Percentiles rank a stretch among this genome's conserved stretches.
Conservation (phyloP, 1,284 basidiomycete species). For the Cerrena zonata region DNA sequence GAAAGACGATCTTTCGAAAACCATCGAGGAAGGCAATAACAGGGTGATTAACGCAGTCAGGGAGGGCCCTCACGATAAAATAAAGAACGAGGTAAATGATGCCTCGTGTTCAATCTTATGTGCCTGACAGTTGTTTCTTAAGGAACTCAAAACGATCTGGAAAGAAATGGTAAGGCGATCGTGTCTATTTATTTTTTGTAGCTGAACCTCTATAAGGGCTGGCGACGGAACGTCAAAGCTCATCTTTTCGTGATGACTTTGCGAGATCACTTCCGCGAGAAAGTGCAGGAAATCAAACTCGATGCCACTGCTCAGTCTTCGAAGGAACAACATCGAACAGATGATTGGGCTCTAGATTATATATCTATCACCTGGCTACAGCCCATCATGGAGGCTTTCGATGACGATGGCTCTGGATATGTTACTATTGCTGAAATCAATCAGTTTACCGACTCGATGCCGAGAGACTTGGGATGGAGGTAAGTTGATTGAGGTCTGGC, state of each 20-base stretch:
- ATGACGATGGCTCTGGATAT: slow-evolving; percentile 45
- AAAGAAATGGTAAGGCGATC: slow-evolving; percentile 25
- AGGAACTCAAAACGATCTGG: slow-evolving; percentile 28
- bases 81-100: slow-evolving; percentile 23
- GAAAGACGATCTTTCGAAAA: slow-evolving; percentile 15
- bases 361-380: slow-evolving; percentile 40
- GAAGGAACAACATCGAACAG: not conserved
- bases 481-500: slow-evolving; percentile 19
- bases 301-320: not conserved
- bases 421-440: slow-evolving; percentile 44
- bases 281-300: slow-evolving; percentile 15
- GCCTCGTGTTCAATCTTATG: not conserved
- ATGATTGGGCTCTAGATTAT: slow-evolving; percentile 39
- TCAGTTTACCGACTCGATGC: slow-evolving; percentile 29
- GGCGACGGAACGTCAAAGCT: slow-evolving; percentile 33
- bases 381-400: slow-evolving; percentile 42
- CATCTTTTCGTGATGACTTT: slow-evolving; percentile 32
- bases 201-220: slow-evolving; percentile 18
- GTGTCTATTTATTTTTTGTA: not conserved
- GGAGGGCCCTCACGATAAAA: slow-evolving; percentile 28
- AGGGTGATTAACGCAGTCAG: slow-evolving; percentile 25
- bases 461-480: slow-evolving; percentile 19
- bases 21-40: slow-evolving; percentile 24
- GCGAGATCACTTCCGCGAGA: slow-evolving; percentile 30
- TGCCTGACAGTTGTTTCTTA: not conserved